Evolutionary conservation across 1,284 basidiomycete species (phyloP).

Genomic region (Ceratobasidium sp.): DNA sequence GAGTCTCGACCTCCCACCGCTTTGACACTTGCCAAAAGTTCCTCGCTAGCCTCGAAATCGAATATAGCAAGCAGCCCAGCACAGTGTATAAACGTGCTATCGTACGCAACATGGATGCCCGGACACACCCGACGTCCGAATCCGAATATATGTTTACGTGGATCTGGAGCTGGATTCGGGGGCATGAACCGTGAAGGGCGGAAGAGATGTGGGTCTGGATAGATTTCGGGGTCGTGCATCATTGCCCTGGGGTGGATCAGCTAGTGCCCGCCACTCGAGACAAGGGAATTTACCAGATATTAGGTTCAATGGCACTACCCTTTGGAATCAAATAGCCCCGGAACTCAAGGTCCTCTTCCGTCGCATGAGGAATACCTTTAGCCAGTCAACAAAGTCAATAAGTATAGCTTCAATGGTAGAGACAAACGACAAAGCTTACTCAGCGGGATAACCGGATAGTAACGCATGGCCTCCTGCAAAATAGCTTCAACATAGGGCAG

Average conservation of each 20-base stretch:
- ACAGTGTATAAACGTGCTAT: conserved; percentile 40
- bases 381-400: too few species aligned
- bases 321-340: conserved; percentile 31
- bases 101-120: conserved; percentile 48
- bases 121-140: conserved; percentile 45
- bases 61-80: conserved; percentile 32
- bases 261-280: not conserved
- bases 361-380: conserved; percentile 13
- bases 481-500: conserved; percentile 51
- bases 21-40: conserved; percentile 3
- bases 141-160: conserved; percentile 39
- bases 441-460: conserved; percentile 18
- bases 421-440: conserved; percentile 1
- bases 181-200: conserved; percentile 37
- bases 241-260: conserved; percentile 26
- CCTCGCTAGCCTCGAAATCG: conserved; percentile 18
- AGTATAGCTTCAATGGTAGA: not conserved
- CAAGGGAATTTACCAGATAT: conserved; percentile 7
- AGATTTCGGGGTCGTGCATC: conserved; percentile 46
- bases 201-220: conserved; percentile 43
- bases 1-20: conserved; percentile 13
- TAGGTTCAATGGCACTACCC: conserved; percentile 23
- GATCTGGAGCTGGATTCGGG: conserved; percentile 35
- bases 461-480: conserved; percentile 53
- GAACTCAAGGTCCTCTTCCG: conserved; percentile 23